Evolutionary conservation across 1,284 basidiomycete species (phyloP).

Genomic region (Microbotryomycetes sp.): DNA sequence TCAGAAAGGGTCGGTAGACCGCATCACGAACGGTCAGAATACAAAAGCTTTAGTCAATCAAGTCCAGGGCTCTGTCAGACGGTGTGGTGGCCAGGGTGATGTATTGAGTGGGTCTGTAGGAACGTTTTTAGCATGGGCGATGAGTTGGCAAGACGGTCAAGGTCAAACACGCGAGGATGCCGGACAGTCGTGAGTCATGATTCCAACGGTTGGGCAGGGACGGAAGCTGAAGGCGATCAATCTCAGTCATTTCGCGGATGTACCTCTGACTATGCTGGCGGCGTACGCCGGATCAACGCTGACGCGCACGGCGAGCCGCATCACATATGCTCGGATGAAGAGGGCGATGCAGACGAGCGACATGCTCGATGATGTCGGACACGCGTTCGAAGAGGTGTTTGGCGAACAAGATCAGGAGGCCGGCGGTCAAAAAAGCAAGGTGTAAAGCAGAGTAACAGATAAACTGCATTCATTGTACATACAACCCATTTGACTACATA

Average conservation of each 20-base stretch:
- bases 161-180: slow-evolving; percentile 34
- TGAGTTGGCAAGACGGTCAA: slow-evolving; percentile 70
- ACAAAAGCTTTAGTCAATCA: slow-evolving; percentile 60
- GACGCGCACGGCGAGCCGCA: slow-evolving; percentile 69
- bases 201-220: too few relatives aligned
- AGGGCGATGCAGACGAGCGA: slow-evolving; percentile 84
- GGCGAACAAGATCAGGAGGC: slow-evolving; percentile 12
- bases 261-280: slow-evolving; percentile 63
- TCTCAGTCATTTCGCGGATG: slow-evolving; percentile 45
- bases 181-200: slow-evolving; percentile 46
- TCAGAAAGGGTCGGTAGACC: slow-evolving; percentile 76
- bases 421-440: too few relatives aligned
- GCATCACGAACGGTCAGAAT: slow-evolving; percentile 45
- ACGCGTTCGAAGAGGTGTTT: slow-evolving; percentile 40
- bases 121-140: slow-evolving; percentile 86
- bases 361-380: slow-evolving; percentile 49
- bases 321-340: slow-evolving; percentile 66
- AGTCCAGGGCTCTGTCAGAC: slow-evolving; percentile 70
- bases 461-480: too few relatives aligned
- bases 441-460: too few relatives aligned
- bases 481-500: too few relatives aligned
- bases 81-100: slow-evolving; percentile 76
- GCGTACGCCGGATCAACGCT: slow-evolving; percentile 83
- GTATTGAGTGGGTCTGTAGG: slow-evolving; percentile 81
- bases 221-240: too few relatives aligned